phyloP scores from a whole-genome alignment of 1,284 basidiomycete genomes.

The Leccinum variabile region DNA sequence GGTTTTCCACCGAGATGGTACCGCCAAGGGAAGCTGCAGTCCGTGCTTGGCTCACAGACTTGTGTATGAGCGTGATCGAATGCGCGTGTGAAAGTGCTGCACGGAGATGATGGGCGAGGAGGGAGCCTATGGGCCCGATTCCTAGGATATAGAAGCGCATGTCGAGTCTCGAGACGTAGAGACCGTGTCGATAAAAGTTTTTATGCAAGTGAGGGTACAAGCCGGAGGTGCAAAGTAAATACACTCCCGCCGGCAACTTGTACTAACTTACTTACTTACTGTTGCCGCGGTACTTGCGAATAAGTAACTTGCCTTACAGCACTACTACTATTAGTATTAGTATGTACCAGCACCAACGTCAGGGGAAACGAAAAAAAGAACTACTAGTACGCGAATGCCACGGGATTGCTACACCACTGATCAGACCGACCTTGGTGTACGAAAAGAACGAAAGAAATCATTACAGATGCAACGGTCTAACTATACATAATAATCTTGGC shows the following conservation, averaged over 20 bases:
- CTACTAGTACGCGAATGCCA: too few species aligned
- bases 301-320: too few species aligned
- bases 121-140: conserved; percentile 78
- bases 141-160: conserved; percentile 80
- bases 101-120: conserved; percentile 79
- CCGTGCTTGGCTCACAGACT: conserved; percentile 40
- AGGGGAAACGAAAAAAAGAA: background rate
- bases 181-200: background rate
- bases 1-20: conserved; percentile 47
- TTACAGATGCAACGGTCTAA: conserved; percentile 33
- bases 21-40: conserved; percentile 34
- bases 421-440: background rate
- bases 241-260: too few species aligned
- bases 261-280: too few species aligned
- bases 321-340: background rate
- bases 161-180: conserved; percentile 9
- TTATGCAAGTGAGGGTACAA: background rate
- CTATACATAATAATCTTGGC: conserved; percentile 23
- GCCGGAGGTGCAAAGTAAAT: background rate
- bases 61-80: conserved; percentile 70
- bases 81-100: conserved; percentile 51
- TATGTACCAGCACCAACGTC: background rate
- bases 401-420: too few species aligned
- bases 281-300: too few species aligned
- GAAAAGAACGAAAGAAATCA: conserved; percentile 25